A percentile compares a stretch with the other conserved stretches of the same genome.
These are phyloP conservation scores for Lantana camara DNA, from an alignment of 257 asterid species.

Conservation along the genomic window DNA sequence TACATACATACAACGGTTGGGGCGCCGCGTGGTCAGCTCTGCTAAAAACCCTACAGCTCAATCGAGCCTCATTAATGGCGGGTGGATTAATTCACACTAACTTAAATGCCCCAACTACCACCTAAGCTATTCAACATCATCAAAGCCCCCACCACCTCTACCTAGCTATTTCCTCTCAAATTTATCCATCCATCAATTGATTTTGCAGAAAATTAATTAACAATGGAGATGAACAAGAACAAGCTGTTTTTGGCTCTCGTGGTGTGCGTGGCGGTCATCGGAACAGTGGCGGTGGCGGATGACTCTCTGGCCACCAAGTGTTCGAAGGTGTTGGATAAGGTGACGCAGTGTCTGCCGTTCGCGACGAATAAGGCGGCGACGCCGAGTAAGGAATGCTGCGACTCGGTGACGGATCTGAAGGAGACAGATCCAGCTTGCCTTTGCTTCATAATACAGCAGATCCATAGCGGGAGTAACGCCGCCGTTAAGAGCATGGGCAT, in stretches of 20 bases:
- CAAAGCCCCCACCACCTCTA: neutral
- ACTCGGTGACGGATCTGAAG: conserved; percentile 54
- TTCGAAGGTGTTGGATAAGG: conserved; percentile 50
- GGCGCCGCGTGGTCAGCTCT: conserved; percentile 26
- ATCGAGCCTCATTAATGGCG: conserved; percentile 29
- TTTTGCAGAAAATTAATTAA: neutral
- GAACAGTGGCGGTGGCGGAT: neutral
- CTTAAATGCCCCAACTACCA: conserved; percentile 27
- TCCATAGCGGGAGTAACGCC: conserved; percentile 64
- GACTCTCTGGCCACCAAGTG: conserved; percentile 37
- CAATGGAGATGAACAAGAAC: conserved; percentile 12
- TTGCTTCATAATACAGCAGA: conserved; percentile 73
- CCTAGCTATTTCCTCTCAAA: neutral
- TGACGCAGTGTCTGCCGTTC: conserved; percentile 59
- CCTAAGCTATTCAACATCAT: conserved; percentile 6
- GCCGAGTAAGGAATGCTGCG: conserved; percentile 78
- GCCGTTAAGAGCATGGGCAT: conserved; percentile 72
- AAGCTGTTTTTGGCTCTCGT: neutral
- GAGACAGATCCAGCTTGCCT: conserved; percentile 62
- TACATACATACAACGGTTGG: conserved; percentile 15
- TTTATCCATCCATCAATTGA: neutral
- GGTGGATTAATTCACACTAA: neutral
- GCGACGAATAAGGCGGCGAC: conserved; percentile 64
- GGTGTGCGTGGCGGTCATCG: conserved; percentile 21
- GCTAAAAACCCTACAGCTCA: conserved; percentile 1